Conservation (phyloP, 805 yeast species). For the Schwanniomyces vanrijiae region DNA sequence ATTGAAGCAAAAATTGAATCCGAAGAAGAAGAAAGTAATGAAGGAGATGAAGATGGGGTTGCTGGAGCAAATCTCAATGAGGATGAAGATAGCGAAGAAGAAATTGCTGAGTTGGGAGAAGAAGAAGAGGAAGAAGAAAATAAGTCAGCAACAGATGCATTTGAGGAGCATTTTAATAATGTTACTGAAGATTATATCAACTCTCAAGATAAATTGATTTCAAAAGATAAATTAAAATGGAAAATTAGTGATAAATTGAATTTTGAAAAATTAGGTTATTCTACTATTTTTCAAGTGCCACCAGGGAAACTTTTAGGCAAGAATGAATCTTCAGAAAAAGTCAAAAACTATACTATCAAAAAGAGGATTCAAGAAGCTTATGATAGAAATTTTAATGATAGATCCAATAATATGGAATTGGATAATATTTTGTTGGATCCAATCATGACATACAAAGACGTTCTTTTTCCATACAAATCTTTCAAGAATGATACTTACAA, state of each 20-base stretch:
- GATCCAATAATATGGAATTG: slow-evolving; percentile 43
- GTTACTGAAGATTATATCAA: slow-evolving; percentile 40
- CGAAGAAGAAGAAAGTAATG: slow-evolving; percentile 10
- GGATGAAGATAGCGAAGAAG: slow-evolving; percentile 17
- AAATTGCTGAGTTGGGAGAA: slow-evolving; percentile 16
- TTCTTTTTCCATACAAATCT: slow-evolving; percentile 57
- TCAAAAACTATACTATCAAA: slow-evolving; percentile 27
- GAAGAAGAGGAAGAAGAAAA: slow-evolving; percentile 32
- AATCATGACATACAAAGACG: slow-evolving; percentile 70
- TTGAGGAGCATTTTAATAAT: slow-evolving; percentile 70
- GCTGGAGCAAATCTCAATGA: slow-evolving; percentile 32
- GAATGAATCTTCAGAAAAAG: slow-evolving; percentile 3
- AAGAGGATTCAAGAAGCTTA: slow-evolving; percentile 25
- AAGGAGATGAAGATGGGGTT: slow-evolving; percentile 22
- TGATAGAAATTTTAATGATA: slow-evolving; percentile 11
- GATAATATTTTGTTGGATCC: slow-evolving; percentile 61
- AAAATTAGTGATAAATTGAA: slow-evolving; percentile 14
- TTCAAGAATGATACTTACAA: slow-evolving; percentile 56
- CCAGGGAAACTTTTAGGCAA: slow-evolving; percentile 23
- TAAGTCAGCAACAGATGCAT: slow-evolving; percentile 55
- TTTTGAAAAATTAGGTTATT: slow-evolving; percentile 22
- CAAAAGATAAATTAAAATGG: slow-evolving; percentile 29
- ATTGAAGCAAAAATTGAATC: slow-evolving; percentile 15
- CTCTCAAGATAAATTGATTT: slow-evolving; percentile 18
- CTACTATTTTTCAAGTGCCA: slow-evolving; percentile 31